Conservation (phyloP, 352 stramenopile genomes). For the Aphanomyces cochlioides region DNA sequence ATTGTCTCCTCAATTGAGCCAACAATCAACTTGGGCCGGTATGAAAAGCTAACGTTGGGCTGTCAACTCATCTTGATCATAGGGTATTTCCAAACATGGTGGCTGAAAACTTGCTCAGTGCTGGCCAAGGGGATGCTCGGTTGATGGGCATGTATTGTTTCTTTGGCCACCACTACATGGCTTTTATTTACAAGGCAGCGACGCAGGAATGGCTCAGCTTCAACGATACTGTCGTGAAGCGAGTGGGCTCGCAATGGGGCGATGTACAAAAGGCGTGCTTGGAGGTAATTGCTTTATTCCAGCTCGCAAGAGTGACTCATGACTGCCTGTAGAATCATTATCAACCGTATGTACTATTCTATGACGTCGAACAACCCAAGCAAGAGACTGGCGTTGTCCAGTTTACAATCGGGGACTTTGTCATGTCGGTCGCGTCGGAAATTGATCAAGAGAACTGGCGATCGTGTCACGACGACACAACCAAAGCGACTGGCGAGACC, state of each 20-base stretch:
- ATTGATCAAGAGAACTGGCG: conserved; percentile 27
- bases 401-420: conserved; percentile 32
- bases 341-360: conserved; percentile 27
- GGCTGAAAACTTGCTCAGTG: neutral
- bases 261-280: conserved; percentile 26
- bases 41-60: neutral
- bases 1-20: conserved; percentile 17
- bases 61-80: neutral
- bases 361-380: conserved; percentile 11
- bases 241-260: conserved; percentile 15
- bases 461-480: neutral
- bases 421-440: conserved; percentile 29
- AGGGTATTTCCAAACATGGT: conserved; percentile 30
- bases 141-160: conserved; percentile 27
- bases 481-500: neutral
- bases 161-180: conserved; percentile 30
- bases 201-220: conserved; percentile 26
- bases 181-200: conserved; percentile 27
- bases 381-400: conserved; percentile 14
- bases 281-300: conserved; percentile 3
- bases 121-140: neutral
- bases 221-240: conserved; percentile 28
- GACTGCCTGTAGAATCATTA: conserved; percentile 25
- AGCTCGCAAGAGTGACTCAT: too few species aligned
- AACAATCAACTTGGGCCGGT: conserved; percentile 20